A percentile compares a stretch with the other conserved stretches of the same genome.
These are phyloP conservation scores for Lasiodiplodia gonubiensis DNA, from an alignment of 2,329 filamentous ascomycete genomes.

Conservation along the genomic window DNA sequence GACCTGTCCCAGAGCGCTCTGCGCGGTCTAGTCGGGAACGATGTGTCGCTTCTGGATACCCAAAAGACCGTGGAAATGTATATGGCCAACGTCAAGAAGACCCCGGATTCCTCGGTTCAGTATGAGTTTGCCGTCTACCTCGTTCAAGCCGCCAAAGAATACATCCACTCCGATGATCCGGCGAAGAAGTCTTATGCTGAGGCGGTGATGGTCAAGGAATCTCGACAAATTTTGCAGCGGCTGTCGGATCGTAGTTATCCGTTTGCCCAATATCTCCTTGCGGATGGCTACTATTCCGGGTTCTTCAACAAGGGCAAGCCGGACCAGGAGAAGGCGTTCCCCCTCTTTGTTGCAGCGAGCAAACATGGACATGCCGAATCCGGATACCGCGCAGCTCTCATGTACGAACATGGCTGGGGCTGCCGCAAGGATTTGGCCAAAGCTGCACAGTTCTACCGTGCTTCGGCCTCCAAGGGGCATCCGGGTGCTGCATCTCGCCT, in stretches of 20 bases:
- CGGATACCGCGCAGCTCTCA: slow-evolving; percentile 88
- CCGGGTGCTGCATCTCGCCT: slow-evolving; percentile 93
- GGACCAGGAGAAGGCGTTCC: slow-evolving; percentile 89
- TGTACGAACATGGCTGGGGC: slow-evolving; percentile 98
- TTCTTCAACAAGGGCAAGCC: slow-evolving; percentile 94
- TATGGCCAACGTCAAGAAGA: slow-evolving; percentile 94
- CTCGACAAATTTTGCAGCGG: slow-evolving; percentile 84
- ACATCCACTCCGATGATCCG: slow-evolving; percentile 49
- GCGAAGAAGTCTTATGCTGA: slow-evolving; percentile 33
- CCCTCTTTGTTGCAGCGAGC: slow-evolving; percentile 88
- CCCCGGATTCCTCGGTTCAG: slow-evolving; percentile 84
- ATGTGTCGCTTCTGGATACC: slow-evolving; percentile 87
- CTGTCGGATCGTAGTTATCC: slow-evolving; percentile 88
- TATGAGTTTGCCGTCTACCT: slow-evolving; percentile 97
- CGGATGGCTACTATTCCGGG: slow-evolving; percentile 90
- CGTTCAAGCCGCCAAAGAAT: slow-evolving; percentile 83
- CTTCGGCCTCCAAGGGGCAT: slow-evolving; percentile 89
- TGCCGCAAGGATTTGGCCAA: slow-evolving; percentile 88
- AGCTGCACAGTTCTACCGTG: slow-evolving; percentile 90
- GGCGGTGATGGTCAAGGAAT: slow-evolving; percentile 77
- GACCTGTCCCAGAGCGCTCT: slow-evolving; percentile 76
- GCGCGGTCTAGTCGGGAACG: slow-evolving; percentile 79
- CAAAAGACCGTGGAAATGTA: slow-evolving; percentile 99
- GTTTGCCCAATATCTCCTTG: slow-evolving; percentile 97
- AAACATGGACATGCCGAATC: slow-evolving; percentile 98